phyloP scores from a whole-genome alignment of 73 alveolate genomes.

The Breviolum minutum region DNA sequence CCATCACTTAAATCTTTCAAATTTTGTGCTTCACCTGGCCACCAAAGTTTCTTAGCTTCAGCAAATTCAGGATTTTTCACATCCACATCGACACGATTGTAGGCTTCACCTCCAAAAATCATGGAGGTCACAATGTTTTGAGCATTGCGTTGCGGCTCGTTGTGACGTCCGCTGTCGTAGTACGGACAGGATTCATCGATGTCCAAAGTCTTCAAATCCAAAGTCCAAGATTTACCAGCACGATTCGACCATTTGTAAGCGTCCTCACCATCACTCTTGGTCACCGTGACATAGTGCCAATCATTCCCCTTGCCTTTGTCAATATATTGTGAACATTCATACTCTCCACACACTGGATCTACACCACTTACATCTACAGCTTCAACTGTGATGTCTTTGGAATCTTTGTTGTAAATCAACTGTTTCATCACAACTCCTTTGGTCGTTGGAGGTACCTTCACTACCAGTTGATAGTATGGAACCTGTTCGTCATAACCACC shows the following conservation, averaged over 20 bases:
- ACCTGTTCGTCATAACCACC: constrained; percentile 19
- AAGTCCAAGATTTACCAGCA: background rate
- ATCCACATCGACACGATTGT: background rate
- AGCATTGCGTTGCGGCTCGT: constrained; percentile 8
- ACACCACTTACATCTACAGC: background rate
- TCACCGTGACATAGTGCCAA: constrained; percentile 43
- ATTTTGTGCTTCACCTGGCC: constrained; percentile 13
- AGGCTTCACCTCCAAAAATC: constrained; percentile 34
- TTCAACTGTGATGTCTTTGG: constrained; percentile 12
- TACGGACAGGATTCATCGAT: constrained; percentile 35
- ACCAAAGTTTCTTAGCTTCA: constrained; percentile 5
- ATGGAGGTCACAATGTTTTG: background rate
- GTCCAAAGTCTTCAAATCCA: constrained; percentile 35
- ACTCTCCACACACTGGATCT: constrained; percentile 49
- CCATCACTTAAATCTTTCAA: constrained; percentile 27
- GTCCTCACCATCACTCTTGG: background rate
- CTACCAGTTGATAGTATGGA: constrained; percentile 7
- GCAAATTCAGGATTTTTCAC: background rate
- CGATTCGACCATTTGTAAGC: constrained; percentile 6
- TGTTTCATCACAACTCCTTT: background rate
- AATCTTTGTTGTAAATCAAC: background rate
- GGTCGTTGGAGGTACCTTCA: constrained; percentile 13
- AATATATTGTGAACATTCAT: constrained; percentile 39
- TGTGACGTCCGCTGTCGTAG: constrained; percentile 1
- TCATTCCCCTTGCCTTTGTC: constrained; percentile 34